Base-by-base conservation (phyloP, 768 basidiomycete genomes). In the Stropharia rugosoannulata region DNA sequence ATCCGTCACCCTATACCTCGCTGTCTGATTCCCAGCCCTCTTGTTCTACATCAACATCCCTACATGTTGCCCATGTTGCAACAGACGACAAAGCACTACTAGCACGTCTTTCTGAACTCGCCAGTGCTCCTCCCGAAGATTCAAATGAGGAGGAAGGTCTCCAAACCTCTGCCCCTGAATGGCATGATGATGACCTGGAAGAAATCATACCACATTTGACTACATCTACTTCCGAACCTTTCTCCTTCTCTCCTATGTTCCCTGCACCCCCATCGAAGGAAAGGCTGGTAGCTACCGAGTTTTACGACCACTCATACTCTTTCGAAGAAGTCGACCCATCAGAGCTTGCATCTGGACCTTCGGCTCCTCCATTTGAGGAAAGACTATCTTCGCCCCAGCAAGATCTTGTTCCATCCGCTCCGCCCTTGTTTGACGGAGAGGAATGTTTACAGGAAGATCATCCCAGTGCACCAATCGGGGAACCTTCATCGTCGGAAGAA, bases 81-180 rank as follows among this genome's bases (percentile, higher is more conserved):
- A 85, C 78, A 1, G 86, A 87, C 64, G 86, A 87, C 67, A 87
- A 87, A 64, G 64, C 71, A 0, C 59, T 79, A n/a, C 74, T 87
- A 40, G 83, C 81, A 22, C 77, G 75, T 35, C 72, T 87, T 40
- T 78, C 73, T 1, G 73, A 73, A 36, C 59, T 82, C 29, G 82
- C 80, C 36, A 85, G 82, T 57, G 76, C 76, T 16, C 85, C 85
- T n/a, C 79, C 79, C 5, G 44, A 55, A 22, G 70, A 71, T 36
- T 62, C 49, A 45, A 56, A 11, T 19, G 54, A 59, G 45, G 54
- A 59, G 45, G 53, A 61, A 46, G 49, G 65, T 16, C 48, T 36
- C 5, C 61, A 67, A 44, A 68, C 75, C 5, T 83, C 81, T 49
- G 84, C 72, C 22, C 84, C 84, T 9, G 73, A 71, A 38, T 85